Percentiles rank a stretch among this genome's conserved stretches.
Evolutionary conservation across 2,329 filamentous ascomycete genomes (phyloP).

Genomic region (Cladosporium sp.): DNA sequence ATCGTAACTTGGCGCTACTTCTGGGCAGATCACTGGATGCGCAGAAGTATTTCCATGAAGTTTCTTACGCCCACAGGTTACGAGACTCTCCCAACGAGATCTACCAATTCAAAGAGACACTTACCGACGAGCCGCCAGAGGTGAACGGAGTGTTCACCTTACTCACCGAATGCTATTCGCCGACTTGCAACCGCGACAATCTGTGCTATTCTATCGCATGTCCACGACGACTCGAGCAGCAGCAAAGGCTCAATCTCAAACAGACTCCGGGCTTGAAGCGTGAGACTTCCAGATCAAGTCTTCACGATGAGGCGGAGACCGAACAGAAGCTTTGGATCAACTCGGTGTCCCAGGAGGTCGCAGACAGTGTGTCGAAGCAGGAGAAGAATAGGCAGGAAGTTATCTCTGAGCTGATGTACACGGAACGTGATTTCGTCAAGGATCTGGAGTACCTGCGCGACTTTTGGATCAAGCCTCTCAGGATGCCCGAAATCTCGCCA

Average conservation of each 20-base stretch:
- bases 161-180: slow-evolving; percentile 95
- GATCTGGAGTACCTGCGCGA: slow-evolving; percentile 95
- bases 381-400: slow-evolving; percentile 98
- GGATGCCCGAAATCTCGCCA: slow-evolving; percentile 72
- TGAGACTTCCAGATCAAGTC: slow-evolving; percentile 63
- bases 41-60: slow-evolving; percentile 99
- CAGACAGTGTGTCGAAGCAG: slow-evolving; percentile 80
- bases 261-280: slow-evolving; percentile 81
- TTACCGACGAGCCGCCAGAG: slow-evolving; percentile 78
- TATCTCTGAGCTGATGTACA: slow-evolving; percentile 98
- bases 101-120: slow-evolving; percentile 92
- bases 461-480: slow-evolving; percentile 95
- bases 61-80: slow-evolving; percentile 93
- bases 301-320: slow-evolving; percentile 80
- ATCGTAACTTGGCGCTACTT: slow-evolving; percentile 87
- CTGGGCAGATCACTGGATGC: slow-evolving; percentile 90
- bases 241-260: slow-evolving; percentile 89
- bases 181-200: slow-evolving; percentile 91
- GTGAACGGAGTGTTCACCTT: slow-evolving; percentile 97
- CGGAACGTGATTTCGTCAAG: slow-evolving; percentile 97
- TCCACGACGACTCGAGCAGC: slow-evolving; percentile 87
- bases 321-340: slow-evolving; percentile 99
- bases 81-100: slow-evolving; percentile 93
- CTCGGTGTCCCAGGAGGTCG: slow-evolving; percentile 90
- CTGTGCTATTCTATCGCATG: slow-evolving; percentile 98